These are phyloP conservation scores for Eimeria tenella DNA, from an alignment of 169 alveolate genomes.

Conservation along the genomic window DNA sequence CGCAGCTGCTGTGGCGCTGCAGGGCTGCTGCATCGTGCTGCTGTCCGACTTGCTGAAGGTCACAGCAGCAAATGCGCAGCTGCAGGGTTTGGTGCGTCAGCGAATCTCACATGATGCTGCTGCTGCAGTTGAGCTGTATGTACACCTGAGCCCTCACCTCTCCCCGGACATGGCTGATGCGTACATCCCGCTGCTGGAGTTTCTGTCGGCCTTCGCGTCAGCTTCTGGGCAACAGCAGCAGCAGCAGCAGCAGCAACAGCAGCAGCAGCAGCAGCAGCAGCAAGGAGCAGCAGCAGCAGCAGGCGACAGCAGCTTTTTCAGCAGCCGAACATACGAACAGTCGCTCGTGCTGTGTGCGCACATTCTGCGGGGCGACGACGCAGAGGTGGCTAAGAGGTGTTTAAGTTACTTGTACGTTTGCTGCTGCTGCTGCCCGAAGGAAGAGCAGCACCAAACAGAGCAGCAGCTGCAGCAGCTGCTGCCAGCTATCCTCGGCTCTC, in stretches of 20 bases:
- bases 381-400: slow-evolving; percentile 56
- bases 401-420: slow-evolving; percentile 25
- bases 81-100: slow-evolving; percentile 17
- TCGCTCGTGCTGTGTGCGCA: slow-evolving; percentile 52
- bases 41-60: slow-evolving; percentile 38
- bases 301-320: background rate
- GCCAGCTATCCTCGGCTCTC: slow-evolving; percentile 34
- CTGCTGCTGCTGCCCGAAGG: slow-evolving; percentile 62
- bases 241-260: slow-evolving; percentile 4
- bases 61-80: slow-evolving; percentile 42
- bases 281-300: background rate
- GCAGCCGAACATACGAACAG: background rate
- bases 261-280: slow-evolving; percentile 29
- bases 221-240: slow-evolving; percentile 58
- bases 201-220: slow-evolving; percentile 36
- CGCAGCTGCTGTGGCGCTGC: slow-evolving; percentile 64
- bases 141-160: slow-evolving; percentile 27
- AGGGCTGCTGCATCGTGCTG: slow-evolving; percentile 64
- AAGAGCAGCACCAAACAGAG: slow-evolving; percentile 53
- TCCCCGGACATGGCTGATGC: slow-evolving; percentile 28
- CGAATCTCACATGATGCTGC: slow-evolving; percentile 7
- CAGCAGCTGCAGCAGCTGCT: slow-evolving; percentile 57
- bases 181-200: slow-evolving; percentile 45
- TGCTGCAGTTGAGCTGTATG: slow-evolving; percentile 28
- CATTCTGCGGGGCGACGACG: slow-evolving; percentile 32